Evolutionary conservation across 768 basidiomycete species (phyloP), one percentile per base, ranked within the genome.

Genomic region (Suillus weaverae): DNA sequence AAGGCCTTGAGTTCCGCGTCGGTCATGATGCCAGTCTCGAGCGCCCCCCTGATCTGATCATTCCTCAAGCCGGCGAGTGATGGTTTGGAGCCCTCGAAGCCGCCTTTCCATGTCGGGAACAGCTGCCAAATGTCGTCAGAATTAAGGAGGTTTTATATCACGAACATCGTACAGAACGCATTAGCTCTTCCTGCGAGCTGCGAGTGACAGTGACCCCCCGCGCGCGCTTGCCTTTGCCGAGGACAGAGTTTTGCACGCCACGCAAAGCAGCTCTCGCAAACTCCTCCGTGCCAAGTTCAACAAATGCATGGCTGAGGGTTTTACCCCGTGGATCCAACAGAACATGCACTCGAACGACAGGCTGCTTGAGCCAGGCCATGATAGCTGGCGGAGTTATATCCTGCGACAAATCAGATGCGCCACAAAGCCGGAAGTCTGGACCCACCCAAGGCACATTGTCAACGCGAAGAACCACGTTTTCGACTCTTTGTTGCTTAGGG

Each of bases 361-460:
- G 89, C 64, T 90, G 89, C 69, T 84, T 87, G 62, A 91, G 76
- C 90, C 90, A 95, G 8, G 79, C 76, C 11, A 74, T 76, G 61
- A 93, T 90, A 62, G 85, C 87, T 22, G 85, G 83, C 5, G 93
- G 93, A 0, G 93, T 94, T 64, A 95, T 93, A 73, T 95, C 93
- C 91, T 94, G 64, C 63, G 33, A 60, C 43, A 65, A 36, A 30
- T 41, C 35, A 65, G 61, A 61, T 32, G 44, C 53, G 70, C 56
- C 68, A 68, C 60, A 59, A 30, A 51, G n/a, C 16, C n/a, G 33
- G 35, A 66, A 30, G 61, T 53, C 50, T 63, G 48, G 54, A 77
- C 85, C 50, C 70, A 92, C 91, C 92, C 92, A 94, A 59, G 93
- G 93, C 62, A 94, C 91, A 70, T 95, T 94, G 73, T 94, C 93